phyloP scores from a whole-genome alignment of 1,284 basidiomycete genomes.

The Cystobasidium sp. region DNA sequence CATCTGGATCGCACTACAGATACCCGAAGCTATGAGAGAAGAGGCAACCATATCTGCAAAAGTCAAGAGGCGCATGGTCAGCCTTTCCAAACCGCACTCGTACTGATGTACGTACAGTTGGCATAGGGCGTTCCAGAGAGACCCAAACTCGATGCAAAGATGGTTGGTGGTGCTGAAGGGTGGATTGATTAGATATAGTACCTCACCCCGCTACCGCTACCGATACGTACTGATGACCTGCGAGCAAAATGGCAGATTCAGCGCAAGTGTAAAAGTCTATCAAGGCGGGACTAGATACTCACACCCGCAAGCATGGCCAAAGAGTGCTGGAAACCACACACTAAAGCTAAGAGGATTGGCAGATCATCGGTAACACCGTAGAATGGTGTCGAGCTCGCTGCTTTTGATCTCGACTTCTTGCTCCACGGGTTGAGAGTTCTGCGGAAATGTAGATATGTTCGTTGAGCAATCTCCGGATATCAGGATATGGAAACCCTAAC shows the following conservation, averaged over 20 bases:
- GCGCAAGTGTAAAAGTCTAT: not conserved
- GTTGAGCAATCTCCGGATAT: not conserved
- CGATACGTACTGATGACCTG: slow-evolving; percentile 18
- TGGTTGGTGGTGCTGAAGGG: slow-evolving; percentile 67
- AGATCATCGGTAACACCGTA: slow-evolving; percentile 72
- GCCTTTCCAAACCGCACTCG: not conserved
- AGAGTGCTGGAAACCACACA: slow-evolving; percentile 67
- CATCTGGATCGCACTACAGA: slow-evolving; percentile 58
- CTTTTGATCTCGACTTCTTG: slow-evolving; percentile 19
- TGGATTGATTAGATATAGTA: not conserved
- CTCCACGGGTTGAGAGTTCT: slow-evolving; percentile 60
- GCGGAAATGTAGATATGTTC: slow-evolving; percentile 64
- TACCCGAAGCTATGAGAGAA: slow-evolving; percentile 75
- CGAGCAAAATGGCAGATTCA: not conserved
- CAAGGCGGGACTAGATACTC: not conserved
- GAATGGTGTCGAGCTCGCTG: slow-evolving; percentile 64
- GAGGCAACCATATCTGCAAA: slow-evolving; percentile 71
- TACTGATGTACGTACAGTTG: not conserved
- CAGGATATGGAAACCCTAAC: slow-evolving; percentile 25
- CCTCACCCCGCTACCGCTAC: not conserved
- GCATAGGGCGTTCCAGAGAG: slow-evolving; percentile 48
- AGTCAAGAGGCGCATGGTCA: not conserved
- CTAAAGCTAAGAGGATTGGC: slow-evolving; percentile 70
- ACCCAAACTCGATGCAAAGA: slow-evolving; percentile 65
- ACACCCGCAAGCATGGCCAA: slow-evolving; percentile 62